Conservation (phyloP, 805 yeast genomes). For the Saccharomycopsis guyanensis region DNA sequence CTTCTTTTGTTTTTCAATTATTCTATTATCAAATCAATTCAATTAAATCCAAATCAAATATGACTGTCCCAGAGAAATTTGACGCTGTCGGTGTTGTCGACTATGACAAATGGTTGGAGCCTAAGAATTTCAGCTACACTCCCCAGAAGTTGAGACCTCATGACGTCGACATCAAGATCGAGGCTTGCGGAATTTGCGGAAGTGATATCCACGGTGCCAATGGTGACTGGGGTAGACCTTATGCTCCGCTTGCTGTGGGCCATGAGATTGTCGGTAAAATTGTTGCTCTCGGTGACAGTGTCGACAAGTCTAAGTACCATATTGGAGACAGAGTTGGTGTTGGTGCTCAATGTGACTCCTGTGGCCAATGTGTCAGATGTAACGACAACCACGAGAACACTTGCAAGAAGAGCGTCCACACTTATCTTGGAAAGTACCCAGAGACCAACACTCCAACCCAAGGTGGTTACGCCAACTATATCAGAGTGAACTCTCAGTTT, state of each 20-base stretch:
- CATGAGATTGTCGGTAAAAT: constrained; percentile 28
- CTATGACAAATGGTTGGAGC: constrained; percentile 22
- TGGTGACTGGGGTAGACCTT: constrained; percentile 23
- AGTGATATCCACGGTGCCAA: constrained; percentile 33
- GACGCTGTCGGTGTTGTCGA: constrained; percentile 21
- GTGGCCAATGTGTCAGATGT: constrained; percentile 36
- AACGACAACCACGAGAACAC: constrained; percentile 30
- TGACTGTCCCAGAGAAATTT: constrained; percentile 7
- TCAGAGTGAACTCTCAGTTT: constrained; percentile 33
- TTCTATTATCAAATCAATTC: background rate
- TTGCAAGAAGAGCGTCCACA: constrained; percentile 29
- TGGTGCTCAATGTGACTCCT: constrained; percentile 38
- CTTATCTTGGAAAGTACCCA: constrained; percentile 32
- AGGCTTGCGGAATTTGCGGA: constrained; percentile 64
- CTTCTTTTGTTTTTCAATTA: too few relatives aligned
- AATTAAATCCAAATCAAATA: background rate
- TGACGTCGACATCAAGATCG: constrained; percentile 48
- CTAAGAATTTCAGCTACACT: constrained; percentile 20
- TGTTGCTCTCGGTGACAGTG: constrained; percentile 28
- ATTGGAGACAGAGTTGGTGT: constrained; percentile 46
- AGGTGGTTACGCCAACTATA: constrained; percentile 31
- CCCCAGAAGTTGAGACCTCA: constrained; percentile 21
- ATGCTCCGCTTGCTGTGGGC: constrained; percentile 25
- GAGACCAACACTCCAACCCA: constrained; percentile 28
- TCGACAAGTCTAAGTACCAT: constrained; percentile 28